phyloP scores from a whole-genome alignment of 495 filamentous ascomycete species.

The Aspergillus bridgeri region DNA sequence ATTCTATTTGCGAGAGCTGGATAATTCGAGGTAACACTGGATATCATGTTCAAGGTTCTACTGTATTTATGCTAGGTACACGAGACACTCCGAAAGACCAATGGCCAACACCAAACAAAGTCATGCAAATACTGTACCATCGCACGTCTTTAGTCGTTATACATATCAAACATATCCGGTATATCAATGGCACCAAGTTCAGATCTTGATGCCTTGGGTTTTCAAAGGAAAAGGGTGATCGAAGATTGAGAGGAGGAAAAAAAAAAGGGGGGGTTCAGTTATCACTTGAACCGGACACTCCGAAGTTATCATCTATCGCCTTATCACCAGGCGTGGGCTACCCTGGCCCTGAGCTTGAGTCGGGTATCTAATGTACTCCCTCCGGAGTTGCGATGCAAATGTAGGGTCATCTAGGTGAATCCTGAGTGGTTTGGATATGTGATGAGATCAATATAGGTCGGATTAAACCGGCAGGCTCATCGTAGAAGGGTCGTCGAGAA shows the following conservation, averaged over 20 bases:
- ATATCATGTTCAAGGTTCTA: too few relatives aligned
- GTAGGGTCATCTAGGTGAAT: not conserved
- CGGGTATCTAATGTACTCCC: not conserved
- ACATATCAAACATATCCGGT: not conserved
- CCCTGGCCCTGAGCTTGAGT: not conserved
- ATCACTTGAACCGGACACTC: not conserved
- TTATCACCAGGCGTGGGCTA: not conserved
- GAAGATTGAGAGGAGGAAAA: not conserved
- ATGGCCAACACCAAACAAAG: not conserved
- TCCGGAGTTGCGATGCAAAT: too few relatives aligned
- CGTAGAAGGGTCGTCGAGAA: conserved; percentile 25
- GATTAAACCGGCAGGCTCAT: conserved; percentile 7
- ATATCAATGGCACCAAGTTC: not conserved
- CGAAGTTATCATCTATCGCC: not conserved
- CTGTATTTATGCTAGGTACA: not conserved
- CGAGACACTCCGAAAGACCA: not conserved
- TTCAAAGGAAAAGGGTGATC: not conserved
- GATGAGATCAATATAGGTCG: not conserved
- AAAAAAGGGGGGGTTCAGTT: not conserved
- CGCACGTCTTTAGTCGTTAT: not conserved
- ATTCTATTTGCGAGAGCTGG: too few relatives aligned
- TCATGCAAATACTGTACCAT: not conserved
- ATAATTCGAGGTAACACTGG: too few relatives aligned
- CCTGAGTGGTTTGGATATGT: not conserved
- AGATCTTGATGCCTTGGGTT: not conserved